Conservation (phyloP, 768 basidiomycete genomes). For the Suillus paluster region DNA sequence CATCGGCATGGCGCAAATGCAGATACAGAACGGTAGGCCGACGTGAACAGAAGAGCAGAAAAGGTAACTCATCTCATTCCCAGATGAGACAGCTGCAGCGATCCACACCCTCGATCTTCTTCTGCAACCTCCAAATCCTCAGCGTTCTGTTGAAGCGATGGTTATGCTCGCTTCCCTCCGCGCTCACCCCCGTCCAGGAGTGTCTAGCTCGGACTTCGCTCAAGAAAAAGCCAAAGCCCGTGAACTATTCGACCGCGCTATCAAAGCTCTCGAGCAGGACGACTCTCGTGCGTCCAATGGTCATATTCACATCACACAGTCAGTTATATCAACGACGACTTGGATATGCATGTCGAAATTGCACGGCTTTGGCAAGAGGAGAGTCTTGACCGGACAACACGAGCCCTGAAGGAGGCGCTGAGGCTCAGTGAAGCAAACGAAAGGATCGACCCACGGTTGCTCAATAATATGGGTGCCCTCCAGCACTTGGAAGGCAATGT, state of each 20-base stretch:
- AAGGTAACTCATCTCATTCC: conserved; percentile 7
- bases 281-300: conserved; percentile 48
- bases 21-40: conserved; percentile 76
- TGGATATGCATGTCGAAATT: conserved; percentile 90
- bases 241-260: conserved; percentile 79
- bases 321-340: conserved; percentile 69
- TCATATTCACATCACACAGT: conserved; percentile 40
- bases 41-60: not conserved
- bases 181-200: conserved; percentile 79
- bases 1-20: conserved; percentile 86
- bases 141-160: conserved; percentile 79
- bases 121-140: conserved; percentile 65
- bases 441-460: conserved; percentile 63
- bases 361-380: conserved; percentile 89
- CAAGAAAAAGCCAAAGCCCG: conserved; percentile 77
- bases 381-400: conserved; percentile 70
- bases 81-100: conserved; percentile 84
- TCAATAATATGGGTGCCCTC: conserved; percentile 83
- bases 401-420: conserved; percentile 75
- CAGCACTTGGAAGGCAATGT: conserved; percentile 70
- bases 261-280: conserved; percentile 69
- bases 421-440: conserved; percentile 58
- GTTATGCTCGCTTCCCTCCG: conserved; percentile 90
- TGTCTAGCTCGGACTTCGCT: conserved; percentile 71
- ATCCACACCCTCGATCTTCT: conserved; percentile 85